phyloP scores from a whole-genome alignment of 116 monocot species.

The Cymodocea nodosa region DNA sequence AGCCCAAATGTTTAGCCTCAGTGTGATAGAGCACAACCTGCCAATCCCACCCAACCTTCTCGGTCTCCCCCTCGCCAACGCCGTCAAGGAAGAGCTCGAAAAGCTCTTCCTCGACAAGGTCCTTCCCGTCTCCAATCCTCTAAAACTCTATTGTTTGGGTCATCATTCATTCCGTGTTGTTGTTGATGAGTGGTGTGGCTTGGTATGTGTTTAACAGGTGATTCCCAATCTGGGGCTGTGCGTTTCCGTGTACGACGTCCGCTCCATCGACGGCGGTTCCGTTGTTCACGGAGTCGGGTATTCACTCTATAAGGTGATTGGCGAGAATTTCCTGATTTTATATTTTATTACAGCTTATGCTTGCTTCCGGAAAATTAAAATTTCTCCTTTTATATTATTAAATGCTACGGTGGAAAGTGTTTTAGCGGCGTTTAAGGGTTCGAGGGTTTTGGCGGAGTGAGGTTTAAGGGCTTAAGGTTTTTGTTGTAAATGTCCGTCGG shows the following conservation, averaged over 20 bases:
- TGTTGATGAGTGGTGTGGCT: slow-evolving; percentile 1
- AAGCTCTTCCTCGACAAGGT: slow-evolving; percentile 80
- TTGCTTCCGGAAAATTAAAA: too few relatives aligned
- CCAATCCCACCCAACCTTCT: slow-evolving; percentile 55
- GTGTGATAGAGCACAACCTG: slow-evolving; percentile 46
- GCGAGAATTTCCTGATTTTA: neutral
- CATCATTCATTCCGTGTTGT: too few relatives aligned
- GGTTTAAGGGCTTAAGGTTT: too few relatives aligned
- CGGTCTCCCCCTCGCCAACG: slow-evolving; percentile 45
- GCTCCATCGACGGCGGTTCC: slow-evolving; percentile 60
- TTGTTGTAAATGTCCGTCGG: too few relatives aligned
- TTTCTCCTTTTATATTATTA: too few relatives aligned
- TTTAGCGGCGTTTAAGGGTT: too few relatives aligned
- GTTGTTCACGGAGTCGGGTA: slow-evolving; percentile 51
- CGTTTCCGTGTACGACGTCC: slow-evolving; percentile 72
- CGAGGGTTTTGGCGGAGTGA: too few relatives aligned
- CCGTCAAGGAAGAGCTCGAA: slow-evolving; percentile 61
- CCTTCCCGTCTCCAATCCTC: neutral
- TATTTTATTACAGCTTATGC: neutral
- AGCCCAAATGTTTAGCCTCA: slow-evolving; percentile 54
- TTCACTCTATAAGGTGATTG: slow-evolving; percentile 46
- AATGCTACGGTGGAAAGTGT: too few relatives aligned
- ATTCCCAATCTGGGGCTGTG: slow-evolving; percentile 76
- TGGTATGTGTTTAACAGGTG: slow-evolving; percentile 21
- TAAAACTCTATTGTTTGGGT: too few relatives aligned